Evolutionary conservation across 768 basidiomycete species (phyloP).

Genomic region (Cubamyces sp.): DNA sequence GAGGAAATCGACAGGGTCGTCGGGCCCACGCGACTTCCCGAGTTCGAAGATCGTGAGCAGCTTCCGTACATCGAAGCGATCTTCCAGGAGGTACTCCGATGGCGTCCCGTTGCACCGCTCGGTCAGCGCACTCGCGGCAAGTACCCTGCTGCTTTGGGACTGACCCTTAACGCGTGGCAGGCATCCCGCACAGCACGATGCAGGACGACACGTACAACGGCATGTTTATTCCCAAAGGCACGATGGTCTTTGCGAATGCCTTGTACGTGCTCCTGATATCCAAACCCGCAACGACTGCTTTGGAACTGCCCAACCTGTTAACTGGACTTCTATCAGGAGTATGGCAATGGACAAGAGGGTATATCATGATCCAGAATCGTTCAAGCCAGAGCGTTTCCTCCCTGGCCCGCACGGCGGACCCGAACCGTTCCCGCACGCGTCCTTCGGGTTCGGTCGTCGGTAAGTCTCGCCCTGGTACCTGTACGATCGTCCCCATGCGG

Average conservation of each 20-base stretch:
- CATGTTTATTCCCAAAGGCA: slow-evolving; percentile 31
- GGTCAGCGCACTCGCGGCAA: neutral
- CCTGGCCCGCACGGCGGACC: slow-evolving; percentile 22
- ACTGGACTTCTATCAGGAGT: slow-evolving; percentile 20
- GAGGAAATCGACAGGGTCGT: slow-evolving; percentile 21
- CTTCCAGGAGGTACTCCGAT: slow-evolving; percentile 21
- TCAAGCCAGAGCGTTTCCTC: slow-evolving; percentile 53
- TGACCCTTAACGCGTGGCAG: slow-evolving; percentile 5
- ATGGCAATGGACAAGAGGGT: slow-evolving; percentile 32
- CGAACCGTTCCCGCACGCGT: slow-evolving; percentile 23
- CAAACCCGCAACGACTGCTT: no score
- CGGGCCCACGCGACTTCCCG: slow-evolving; percentile 17
- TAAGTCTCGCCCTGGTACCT: neutral
- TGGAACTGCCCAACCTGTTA: no score
- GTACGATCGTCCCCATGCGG: no score
- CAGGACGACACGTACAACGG: slow-evolving; percentile 34
- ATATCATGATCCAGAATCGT: slow-evolving; percentile 50
- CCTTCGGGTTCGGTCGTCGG: slow-evolving; percentile 19
- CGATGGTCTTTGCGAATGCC: slow-evolving; percentile 31
- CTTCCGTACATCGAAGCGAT: slow-evolving; percentile 24
- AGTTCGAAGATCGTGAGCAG: slow-evolving; percentile 23
- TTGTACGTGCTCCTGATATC: slow-evolving; percentile 19
- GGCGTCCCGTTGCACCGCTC: slow-evolving; percentile 10
- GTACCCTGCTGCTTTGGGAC: neutral
- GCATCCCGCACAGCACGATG: slow-evolving; percentile 29